A percentile compares a stretch with the other conserved stretches of the same genome.
Evolutionary conservation across 371 early-diverging fungal species (phyloP).

Genomic region (Thermomucor indicae-seudaticae): DNA sequence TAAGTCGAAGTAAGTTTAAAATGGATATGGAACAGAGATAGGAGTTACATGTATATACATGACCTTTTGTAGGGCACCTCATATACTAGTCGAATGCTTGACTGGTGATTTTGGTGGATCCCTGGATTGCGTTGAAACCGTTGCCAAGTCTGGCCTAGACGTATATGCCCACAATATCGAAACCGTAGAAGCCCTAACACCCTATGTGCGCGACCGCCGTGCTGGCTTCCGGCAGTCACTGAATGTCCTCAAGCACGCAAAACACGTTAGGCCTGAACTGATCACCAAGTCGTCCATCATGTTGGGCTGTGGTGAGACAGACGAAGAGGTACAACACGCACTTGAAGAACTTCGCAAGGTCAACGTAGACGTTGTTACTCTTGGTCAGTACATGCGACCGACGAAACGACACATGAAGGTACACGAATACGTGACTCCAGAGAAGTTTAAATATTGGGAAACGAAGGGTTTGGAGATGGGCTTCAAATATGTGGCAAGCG

Average conservation of each 20-base stretch:
- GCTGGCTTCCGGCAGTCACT: conserved; percentile 93
- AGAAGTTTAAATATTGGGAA: conserved; percentile 91
- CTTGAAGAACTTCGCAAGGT: conserved; percentile 80
- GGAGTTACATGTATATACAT: neutral
- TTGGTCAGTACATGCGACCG: conserved; percentile 99
- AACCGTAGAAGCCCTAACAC: conserved; percentile 90
- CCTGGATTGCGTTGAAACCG: conserved; percentile 70
- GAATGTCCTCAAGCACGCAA: conserved; percentile 85
- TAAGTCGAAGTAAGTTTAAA: conserved; percentile 66
- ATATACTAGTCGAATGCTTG: conserved; percentile 93
- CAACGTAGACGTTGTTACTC: conserved; percentile 93
- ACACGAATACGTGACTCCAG: conserved; percentile 89
- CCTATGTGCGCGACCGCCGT: conserved; percentile 91
- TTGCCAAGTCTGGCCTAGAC: conserved; percentile 89
- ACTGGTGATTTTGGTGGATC: conserved; percentile 95
- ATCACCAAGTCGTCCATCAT: conserved; percentile 97
- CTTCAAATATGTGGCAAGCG: conserved; percentile 94
- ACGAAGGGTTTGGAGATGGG: conserved; percentile 82
- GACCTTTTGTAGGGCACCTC: conserved; percentile 62
- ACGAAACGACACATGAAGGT: conserved; percentile 99
- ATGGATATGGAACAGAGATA: neutral
- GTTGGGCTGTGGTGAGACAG: conserved; percentile 96
- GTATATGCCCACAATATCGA: conserved; percentile 99
- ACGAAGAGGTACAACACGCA: conserved; percentile 87
- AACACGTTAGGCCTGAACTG: conserved; percentile 69